Base-by-base conservation (phyloP, 228 moss, liverwort and hornwort species). In the Sphagnum magellanicum region DNA sequence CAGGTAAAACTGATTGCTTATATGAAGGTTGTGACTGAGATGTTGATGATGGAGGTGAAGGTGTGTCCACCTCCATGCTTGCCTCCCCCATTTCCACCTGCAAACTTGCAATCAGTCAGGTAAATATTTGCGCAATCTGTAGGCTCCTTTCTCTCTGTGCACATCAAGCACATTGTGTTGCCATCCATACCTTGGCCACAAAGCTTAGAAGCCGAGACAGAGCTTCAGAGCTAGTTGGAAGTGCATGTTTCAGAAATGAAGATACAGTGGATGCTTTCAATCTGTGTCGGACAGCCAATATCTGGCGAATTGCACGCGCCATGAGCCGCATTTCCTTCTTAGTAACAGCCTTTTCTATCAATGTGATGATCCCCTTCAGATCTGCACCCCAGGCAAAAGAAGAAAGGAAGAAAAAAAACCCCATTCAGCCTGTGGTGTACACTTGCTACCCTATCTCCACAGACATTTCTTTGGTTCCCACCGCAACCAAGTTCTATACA, bases 281-380 rank as follows among this genome's bases (percentile, higher is more conserved):
- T 71, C 84, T 83, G 67, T 87, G 87, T 70, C 93, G 89, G 9
- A 91, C 87, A 55, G 83, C 71, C 83, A 89, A 78, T 57, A 89
- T 89, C 69, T 87, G 87, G 48, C 93, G 91, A 84, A 91, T 89
- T 60, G 85, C 89, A 51, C 93, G 90, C 55, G 89, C 87, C 91
- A 93, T 93, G 50, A 91, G 85, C 66, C 93, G 87, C 91, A 93
- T 89, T 79, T 93, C 93, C 69, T 93, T 93, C 51, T 73, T 93
- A 12, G 85, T 77, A 48, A 93, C 93, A 53, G 87, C 91, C 82
- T 93, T 93, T 73, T 93, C 93, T 59, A 93, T 87, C 66, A 88
- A 77, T 32, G 79, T 74, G 8, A 85, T 79, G 51, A 91, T 81
- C 57, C 87, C 89, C 89, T 91, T 90, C 79, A 93, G 63, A 76